phyloP scores from a whole-genome alignment of 192 early-diverging fungal genomes.

The Coemansia sp. region DNA sequence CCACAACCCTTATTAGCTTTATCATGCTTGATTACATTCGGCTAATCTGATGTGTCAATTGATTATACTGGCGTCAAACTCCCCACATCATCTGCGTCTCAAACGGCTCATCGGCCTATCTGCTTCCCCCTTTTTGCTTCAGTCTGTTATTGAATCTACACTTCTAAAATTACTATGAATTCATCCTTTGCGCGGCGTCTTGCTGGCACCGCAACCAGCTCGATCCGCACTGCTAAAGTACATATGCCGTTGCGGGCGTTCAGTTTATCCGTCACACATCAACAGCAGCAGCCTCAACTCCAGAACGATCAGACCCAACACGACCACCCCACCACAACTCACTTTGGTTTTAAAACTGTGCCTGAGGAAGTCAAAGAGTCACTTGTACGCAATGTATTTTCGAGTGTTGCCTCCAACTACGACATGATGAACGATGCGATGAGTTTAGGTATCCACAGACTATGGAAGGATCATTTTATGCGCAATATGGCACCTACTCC shows the following conservation, averaged over 20 bases:
- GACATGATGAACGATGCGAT: slow-evolving; percentile 98
- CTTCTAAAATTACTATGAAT: not conserved
- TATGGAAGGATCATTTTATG: slow-evolving; percentile 97
- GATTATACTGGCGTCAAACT: not conserved
- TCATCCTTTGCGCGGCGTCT: not conserved
- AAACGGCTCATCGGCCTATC: not conserved
- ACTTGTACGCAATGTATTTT: slow-evolving; percentile 87
- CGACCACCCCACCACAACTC: slow-evolving; percentile 56
- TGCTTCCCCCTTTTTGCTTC: not conserved
- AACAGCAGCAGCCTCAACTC: not conserved
- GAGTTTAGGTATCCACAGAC: slow-evolving; percentile 87
- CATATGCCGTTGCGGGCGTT: not conserved
- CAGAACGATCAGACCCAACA: not conserved
- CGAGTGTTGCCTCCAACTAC: slow-evolving; percentile 93
- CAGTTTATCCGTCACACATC: not conserved
- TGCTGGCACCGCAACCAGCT: not conserved
- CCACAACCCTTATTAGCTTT: slow-evolving; percentile 36
- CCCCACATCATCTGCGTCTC: too few species aligned
- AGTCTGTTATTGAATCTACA: not conserved
- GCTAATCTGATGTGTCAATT: slow-evolving; percentile 4
- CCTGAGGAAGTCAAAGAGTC: slow-evolving; percentile 81
- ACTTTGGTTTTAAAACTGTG: slow-evolving; percentile 94
- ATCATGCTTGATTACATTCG: not conserved
- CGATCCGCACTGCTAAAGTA: not conserved
- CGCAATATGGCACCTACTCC: slow-evolving; percentile 75